Evolutionary conservation across 2,329 filamentous ascomycete genomes (phyloP).

Genomic region (Xylaria sp.): DNA sequence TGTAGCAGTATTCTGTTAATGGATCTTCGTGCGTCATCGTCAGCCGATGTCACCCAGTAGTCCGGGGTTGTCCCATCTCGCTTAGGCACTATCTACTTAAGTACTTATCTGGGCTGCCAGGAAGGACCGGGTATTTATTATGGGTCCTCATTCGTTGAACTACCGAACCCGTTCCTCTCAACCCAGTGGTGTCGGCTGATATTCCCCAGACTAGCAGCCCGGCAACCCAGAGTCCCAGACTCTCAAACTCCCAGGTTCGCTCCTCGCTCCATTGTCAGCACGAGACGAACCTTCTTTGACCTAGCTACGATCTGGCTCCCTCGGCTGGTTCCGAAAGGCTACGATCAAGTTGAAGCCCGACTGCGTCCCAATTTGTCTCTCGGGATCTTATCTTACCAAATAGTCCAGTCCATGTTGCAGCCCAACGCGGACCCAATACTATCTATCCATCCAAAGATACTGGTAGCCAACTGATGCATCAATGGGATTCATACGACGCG

Average conservation of each 20-base stretch:
- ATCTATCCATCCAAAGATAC: not conserved
- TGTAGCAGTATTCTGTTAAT: too few relatives aligned
- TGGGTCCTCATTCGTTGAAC: not conserved
- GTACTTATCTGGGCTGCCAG: constrained; percentile 1
- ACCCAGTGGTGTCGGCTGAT: constrained; percentile 11
- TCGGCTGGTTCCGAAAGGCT: constrained; percentile 23
- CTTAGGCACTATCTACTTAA: constrained; percentile 4
- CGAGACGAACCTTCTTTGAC: not conserved
- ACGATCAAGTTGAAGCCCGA: constrained; percentile 26
- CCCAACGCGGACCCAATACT: constrained; percentile 28
- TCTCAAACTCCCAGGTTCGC: constrained; percentile 6
- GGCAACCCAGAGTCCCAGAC: too few relatives aligned
- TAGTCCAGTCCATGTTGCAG: constrained; percentile 29
- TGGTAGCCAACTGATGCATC: constrained; percentile 14
- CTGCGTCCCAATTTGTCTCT: constrained; percentile 12
- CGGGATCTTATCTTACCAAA: constrained; percentile 13
- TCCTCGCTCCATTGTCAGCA: constrained; percentile 15
- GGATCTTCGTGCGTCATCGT: constrained; percentile 21
- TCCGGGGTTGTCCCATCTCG: constrained; percentile 17
- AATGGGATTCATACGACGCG: constrained; percentile 10
- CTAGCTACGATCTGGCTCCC: constrained; percentile 16
- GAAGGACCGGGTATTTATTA: not conserved
- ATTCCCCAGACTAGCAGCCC: constrained; percentile 11
- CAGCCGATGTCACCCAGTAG: constrained; percentile 16
- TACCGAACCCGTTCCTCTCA: constrained; percentile 21